Evolutionary conservation across 2,329 filamentous ascomycete genomes (phyloP).

Genomic region (Phialophora chinensis): DNA sequence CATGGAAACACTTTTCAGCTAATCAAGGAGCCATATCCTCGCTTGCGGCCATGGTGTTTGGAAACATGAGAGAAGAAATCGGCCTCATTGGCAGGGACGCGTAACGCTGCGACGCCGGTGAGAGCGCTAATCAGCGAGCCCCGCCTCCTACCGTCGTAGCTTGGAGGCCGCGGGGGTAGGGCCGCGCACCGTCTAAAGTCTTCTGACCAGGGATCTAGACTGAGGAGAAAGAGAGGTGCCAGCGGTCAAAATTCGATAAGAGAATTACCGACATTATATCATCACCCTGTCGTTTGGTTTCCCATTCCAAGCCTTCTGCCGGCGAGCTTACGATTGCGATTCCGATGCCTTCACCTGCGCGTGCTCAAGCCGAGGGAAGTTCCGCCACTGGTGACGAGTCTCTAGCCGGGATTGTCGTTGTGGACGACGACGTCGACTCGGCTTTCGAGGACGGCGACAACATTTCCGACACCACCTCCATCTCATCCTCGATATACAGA

Average conservation of each 20-base stretch:
- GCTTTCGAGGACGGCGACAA: conserved; percentile 26
- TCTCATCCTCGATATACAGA: conserved; percentile 39
- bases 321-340: neutral
- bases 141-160: no score
- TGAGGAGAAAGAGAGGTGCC: neutral
- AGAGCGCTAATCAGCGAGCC: neutral
- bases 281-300: neutral
- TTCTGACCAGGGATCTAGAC: neutral
- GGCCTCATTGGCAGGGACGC: neutral
- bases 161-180: neutral
- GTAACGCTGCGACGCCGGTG: neutral
- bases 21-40: neutral
- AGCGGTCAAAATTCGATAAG: neutral
- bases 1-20: neutral
- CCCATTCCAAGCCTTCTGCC: no score
- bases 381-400: neutral
- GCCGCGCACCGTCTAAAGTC: neutral
- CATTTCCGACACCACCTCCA: conserved; percentile 40
- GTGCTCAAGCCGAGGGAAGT: neutral
- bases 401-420: neutral
- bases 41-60: neutral
- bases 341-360: neutral
- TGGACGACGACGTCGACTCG: conserved; percentile 24
- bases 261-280: neutral
- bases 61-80: neutral